These are phyloP conservation scores for Zygosaccharomyces bisporus DNA, from an alignment of 805 yeast species.

Conservation along the genomic window DNA sequence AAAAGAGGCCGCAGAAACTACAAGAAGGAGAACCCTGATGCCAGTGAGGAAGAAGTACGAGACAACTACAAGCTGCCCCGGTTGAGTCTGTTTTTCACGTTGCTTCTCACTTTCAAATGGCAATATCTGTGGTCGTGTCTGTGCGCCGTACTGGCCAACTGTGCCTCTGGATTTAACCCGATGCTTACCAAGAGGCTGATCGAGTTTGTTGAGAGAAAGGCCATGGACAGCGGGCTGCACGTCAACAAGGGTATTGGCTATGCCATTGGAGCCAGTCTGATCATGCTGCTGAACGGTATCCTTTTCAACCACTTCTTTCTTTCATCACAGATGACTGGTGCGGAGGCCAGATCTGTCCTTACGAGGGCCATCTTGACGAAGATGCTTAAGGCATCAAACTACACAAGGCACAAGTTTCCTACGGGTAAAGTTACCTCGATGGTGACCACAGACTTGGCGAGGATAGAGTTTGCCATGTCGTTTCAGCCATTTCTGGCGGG, in stretches of 20 bases:
- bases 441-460: slow-evolving; percentile 76
- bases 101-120: slow-evolving; percentile 48
- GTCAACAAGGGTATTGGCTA: slow-evolving; percentile 68
- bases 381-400: slow-evolving; percentile 56
- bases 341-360: slow-evolving; percentile 63
- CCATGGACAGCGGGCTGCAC: slow-evolving; percentile 40
- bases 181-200: slow-evolving; percentile 63
- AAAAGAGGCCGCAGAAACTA: slow-evolving; percentile 35
- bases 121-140: slow-evolving; percentile 45
- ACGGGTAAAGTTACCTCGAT: slow-evolving; percentile 70
- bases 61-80: slow-evolving; percentile 29
- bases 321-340: slow-evolving; percentile 60
- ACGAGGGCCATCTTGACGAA: slow-evolving; percentile 69
- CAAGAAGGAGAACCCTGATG: slow-evolving; percentile 32
- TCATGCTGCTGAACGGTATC: slow-evolving; percentile 50
- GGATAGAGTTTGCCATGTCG: slow-evolving; percentile 73
- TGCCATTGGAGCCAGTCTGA: slow-evolving; percentile 61
- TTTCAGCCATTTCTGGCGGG: slow-evolving; percentile 62
- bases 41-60: slow-evolving; percentile 40
- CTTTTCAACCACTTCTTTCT: slow-evolving; percentile 62
- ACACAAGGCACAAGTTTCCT: slow-evolving; percentile 57
- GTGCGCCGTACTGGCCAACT: slow-evolving; percentile 48
- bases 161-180: slow-evolving; percentile 54
- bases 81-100: slow-evolving; percentile 39
- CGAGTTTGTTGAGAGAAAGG: slow-evolving; percentile 53